Evolutionary conservation across 371 early-diverging fungal species (phyloP).

Genomic region (Zopfochytrium polystomum): DNA sequence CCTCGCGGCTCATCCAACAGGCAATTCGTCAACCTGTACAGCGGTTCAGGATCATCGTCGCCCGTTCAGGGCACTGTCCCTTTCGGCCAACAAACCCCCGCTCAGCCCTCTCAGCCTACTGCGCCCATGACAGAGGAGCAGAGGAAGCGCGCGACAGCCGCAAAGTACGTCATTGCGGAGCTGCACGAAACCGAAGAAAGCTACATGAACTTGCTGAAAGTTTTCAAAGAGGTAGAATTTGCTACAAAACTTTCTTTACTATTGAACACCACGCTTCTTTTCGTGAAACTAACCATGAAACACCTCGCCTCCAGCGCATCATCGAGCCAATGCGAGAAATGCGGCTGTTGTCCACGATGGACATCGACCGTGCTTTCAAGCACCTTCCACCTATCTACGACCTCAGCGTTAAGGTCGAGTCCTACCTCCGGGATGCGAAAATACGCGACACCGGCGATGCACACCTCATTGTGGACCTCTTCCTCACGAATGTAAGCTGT

Average conservation of each 20-base stretch:
- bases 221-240: conserved; percentile 6
- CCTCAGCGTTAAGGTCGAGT: conserved; percentile 10
- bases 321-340: conserved; percentile 9
- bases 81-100: no score
- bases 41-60: no score
- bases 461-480: conserved; percentile 3
- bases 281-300: not conserved
- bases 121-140: not conserved
- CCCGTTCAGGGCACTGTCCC: no score
- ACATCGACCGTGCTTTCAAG: conserved; percentile 10
- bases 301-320: not conserved
- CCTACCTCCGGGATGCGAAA: conserved; percentile 6
- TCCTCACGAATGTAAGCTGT: conserved; percentile 5
- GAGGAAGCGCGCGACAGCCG: conserved; percentile 9
- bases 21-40: no score
- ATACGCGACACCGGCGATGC: conserved; percentile 8
- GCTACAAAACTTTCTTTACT: no score
- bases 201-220: conserved; percentile 9
- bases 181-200: conserved; percentile 12
- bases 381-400: conserved; percentile 13
- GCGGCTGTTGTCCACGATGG: conserved; percentile 5
- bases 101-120: no score
- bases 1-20: no score
- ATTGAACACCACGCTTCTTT: not conserved
- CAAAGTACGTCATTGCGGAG: conserved; percentile 12